Conservation (phyloP, 1,284 basidiomycete species). For the Mixia osmundae region DNA sequence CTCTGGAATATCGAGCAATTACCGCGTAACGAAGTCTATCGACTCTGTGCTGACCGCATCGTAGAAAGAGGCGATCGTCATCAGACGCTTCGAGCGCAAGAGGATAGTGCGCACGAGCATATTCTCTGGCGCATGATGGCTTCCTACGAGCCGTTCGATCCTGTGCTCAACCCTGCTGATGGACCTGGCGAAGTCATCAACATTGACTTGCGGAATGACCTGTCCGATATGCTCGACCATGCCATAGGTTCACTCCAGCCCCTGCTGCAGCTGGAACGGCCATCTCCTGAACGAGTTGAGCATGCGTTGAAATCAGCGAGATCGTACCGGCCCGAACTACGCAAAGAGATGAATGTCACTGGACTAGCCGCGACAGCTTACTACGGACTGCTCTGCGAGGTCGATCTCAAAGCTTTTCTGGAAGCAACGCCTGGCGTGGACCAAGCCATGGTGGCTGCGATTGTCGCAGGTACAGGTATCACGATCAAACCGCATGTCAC, state of each 20-base stretch:
- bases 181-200: constrained; percentile 42
- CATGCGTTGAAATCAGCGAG: constrained; percentile 35
- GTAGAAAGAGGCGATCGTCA: constrained; percentile 52
- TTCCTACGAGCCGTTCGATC: constrained; percentile 37
- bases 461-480: too few relatives aligned
- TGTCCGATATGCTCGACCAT: constrained; percentile 3
- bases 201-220: constrained; percentile 28
- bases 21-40: constrained; percentile 32
- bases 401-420: constrained; percentile 29
- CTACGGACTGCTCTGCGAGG: constrained; percentile 49
- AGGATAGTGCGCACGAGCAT: constrained; percentile 38
- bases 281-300: constrained; percentile 33
- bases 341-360: constrained; percentile 14
- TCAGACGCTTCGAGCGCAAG: constrained; percentile 41
- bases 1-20: constrained; percentile 43
- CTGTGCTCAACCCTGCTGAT: constrained; percentile 20
- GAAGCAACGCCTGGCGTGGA: too few relatives aligned
- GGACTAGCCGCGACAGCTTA: constrained; percentile 27
- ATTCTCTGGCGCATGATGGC: constrained; percentile 60
- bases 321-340: constrained; percentile 26
- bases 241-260: constrained; percentile 13
- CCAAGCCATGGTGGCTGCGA: too few relatives aligned
- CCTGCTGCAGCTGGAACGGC: constrained; percentile 29
- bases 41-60: constrained; percentile 53
- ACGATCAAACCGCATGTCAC: constrained; percentile 56